Percentiles rank a stretch among this genome's conserved stretches.
Evolutionary conservation across 352 stramenopile genomes (phyloP).

Genomic region (Hyaloperonospora arabidopsidis): DNA sequence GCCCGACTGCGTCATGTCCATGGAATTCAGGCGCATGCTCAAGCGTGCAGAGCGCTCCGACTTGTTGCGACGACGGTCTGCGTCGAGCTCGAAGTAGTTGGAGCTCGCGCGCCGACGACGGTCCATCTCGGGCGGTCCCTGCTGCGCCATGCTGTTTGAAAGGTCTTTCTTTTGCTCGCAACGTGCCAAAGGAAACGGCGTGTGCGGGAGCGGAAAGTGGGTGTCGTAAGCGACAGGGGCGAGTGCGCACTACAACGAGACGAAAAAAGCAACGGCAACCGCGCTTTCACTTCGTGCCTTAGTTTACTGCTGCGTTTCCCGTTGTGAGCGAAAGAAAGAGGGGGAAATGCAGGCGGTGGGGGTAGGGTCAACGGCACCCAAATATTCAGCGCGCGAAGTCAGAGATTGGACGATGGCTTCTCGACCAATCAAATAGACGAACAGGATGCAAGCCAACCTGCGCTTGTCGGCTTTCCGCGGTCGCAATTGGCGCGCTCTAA

Average conservation of each 20-base stretch:
- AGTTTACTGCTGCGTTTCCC: slow-evolving; percentile 19
- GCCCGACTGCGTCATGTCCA: slow-evolving; percentile 37
- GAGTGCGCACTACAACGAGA: no score
- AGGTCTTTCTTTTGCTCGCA: neutral
- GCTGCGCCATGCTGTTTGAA: slow-evolving; percentile 17
- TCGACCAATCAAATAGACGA: slow-evolving; percentile 13
- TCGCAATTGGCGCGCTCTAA: no score
- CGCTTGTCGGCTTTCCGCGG: slow-evolving; percentile 14
- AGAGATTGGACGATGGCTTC: slow-evolving; percentile 7
- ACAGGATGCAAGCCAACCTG: slow-evolving; percentile 14
- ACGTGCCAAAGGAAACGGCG: neutral
- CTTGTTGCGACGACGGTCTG: slow-evolving; percentile 62
- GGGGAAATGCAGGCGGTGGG: slow-evolving; percentile 12
- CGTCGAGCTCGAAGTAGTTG: slow-evolving; percentile 80
- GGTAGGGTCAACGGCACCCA: slow-evolving; percentile 6
- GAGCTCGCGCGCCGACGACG: slow-evolving; percentile 59
- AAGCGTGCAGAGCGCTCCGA: slow-evolving; percentile 61
- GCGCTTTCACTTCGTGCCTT: slow-evolving; percentile 10
- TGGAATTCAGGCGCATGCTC: slow-evolving; percentile 41
- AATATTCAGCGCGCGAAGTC: slow-evolving; percentile 23
- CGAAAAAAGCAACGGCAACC: no score
- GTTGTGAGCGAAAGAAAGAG: slow-evolving; percentile 23
- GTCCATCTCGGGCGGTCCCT: slow-evolving; percentile 29
- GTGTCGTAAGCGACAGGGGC: slow-evolving; percentile 12
- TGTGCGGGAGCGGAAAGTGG: neutral